A percentile compares a stretch with the other conserved stretches of the same genome.
Conservation (phyloP, 1,284 basidiomycete species). For the Apiotrichum laibachii region DNA sequence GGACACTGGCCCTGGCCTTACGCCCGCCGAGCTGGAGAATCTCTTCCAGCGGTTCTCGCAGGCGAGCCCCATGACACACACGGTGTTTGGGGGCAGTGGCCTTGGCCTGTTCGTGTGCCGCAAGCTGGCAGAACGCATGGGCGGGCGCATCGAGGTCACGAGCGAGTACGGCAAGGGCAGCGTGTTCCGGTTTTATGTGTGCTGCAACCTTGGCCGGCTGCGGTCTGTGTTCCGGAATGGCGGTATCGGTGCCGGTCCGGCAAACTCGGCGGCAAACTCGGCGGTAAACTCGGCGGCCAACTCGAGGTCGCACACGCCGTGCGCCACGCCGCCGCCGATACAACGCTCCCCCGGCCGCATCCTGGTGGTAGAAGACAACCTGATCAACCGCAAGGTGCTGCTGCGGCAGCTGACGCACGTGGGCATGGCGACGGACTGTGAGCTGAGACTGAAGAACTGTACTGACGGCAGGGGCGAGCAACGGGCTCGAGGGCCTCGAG, state of each 20-base stretch:
- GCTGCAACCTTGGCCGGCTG: too few species aligned
- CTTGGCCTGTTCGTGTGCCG: constrained; percentile 36
- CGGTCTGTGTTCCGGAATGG: too few species aligned
- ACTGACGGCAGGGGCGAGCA: constrained; percentile 23
- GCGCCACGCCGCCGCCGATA: too few species aligned
- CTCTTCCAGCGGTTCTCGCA: constrained; percentile 36
- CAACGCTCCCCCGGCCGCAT: constrained; percentile 2
- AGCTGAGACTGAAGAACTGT: too few species aligned
- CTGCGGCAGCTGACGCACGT: constrained; percentile 42
- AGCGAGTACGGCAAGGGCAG: constrained; percentile 28
- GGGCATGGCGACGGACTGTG: constrained; percentile 35
- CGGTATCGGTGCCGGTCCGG: too few species aligned
- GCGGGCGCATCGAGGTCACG: constrained; percentile 31
- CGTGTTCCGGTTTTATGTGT: constrained; percentile 51
- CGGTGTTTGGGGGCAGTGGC: constrained; percentile 34
- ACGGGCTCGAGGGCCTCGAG: constrained; percentile 52
- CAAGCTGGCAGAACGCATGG: constrained; percentile 30
- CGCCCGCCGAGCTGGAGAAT: constrained; percentile 21
- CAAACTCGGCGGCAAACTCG: too few species aligned
- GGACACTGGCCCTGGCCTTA: constrained; percentile 36
- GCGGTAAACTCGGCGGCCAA: not conserved
- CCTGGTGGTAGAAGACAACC: constrained; percentile 42
- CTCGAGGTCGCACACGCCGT: too few species aligned
- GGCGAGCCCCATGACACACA: constrained; percentile 28
- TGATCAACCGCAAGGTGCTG: constrained; percentile 50